Conservation (phyloP, 306 rosid genomes). For the Mucuna pruriens region DNA sequence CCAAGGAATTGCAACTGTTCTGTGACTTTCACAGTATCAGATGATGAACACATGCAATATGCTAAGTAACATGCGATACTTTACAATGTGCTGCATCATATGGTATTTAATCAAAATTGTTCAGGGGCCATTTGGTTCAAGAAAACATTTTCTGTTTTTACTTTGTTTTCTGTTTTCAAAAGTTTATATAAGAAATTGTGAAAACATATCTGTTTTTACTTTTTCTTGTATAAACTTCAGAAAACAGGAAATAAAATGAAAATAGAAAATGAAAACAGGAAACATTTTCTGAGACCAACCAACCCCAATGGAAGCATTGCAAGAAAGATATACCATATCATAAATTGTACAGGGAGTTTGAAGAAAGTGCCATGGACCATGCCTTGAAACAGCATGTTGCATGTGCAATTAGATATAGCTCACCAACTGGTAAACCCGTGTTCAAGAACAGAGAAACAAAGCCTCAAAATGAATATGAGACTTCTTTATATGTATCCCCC, state of each 20-base stretch:
- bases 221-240: background rate
- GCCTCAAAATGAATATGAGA: background rate
- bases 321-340: background rate
- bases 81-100: background rate
- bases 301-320: background rate
- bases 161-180: background rate
- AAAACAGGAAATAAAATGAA: background rate
- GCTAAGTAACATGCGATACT: constrained; percentile 5
- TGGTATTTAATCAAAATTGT: constrained; percentile 13
- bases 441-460: background rate
- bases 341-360: no score
- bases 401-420: background rate
- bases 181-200: background rate
- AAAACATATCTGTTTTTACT: background rate
- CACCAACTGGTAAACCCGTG: background rate
- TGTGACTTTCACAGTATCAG: constrained; percentile 10
- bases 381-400: background rate
- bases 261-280: no score
- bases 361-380: background rate
- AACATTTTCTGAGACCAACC: no score
- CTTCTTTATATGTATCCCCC: background rate
- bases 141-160: no score
- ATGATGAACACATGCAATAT: background rate
- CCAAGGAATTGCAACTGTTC: constrained; percentile 5
- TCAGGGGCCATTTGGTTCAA: no score